Base-by-base conservation (phyloP, 768 basidiomycete species). In the Strobilomyces dryophilus region DNA sequence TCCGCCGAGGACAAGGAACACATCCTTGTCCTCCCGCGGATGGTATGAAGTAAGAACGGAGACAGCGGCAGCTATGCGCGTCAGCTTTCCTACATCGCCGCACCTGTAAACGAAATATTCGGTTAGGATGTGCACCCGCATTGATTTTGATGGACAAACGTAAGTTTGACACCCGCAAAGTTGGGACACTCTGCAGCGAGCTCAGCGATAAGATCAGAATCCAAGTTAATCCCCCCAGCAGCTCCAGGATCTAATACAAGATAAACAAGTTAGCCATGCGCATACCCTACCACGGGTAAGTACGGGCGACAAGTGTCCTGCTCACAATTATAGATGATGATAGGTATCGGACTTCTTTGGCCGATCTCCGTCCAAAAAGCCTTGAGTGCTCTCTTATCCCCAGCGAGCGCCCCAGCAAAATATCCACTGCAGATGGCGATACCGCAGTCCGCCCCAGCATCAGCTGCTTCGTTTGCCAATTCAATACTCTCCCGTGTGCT, bases 1-100 rank as follows among this genome's bases (percentile, higher is more conserved):
- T 9, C 93, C 94, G 37, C 91, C 92, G 20, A 94, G 74, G 32
- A 93, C 89, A 45, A 93, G 73, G 76, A 97, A 95, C 17, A 81
- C 80, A 27, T 76, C 70, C 20, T 74, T 63, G 63, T 82, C 80
- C 72, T 81, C 85, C 65, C 90, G 85, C 41, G 92, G 89, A 70
- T 85, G 74, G 32, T 71, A 63, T 27, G 76, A 66, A 17, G 70
- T 57, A 71, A 92, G 93, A 5, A 73, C 72, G 14, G 87, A 79
- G 8, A 89, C 80, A 10, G 77, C 73, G 41, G 85, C 84, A 45
- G 85, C 83, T 58, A 95, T 87, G 60, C 93, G 80, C 27, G 90
- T 89, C 60, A 95, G 77, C 71, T 95, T 95, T 45, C 93, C 94
- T 56, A 97, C 90, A 63, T 89, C 91, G 27, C 89, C 92, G 63